phyloP scores from a whole-genome alignment of 176 grass and related monocot genomes.

The Miscanthus lutarioriparius region DNA sequence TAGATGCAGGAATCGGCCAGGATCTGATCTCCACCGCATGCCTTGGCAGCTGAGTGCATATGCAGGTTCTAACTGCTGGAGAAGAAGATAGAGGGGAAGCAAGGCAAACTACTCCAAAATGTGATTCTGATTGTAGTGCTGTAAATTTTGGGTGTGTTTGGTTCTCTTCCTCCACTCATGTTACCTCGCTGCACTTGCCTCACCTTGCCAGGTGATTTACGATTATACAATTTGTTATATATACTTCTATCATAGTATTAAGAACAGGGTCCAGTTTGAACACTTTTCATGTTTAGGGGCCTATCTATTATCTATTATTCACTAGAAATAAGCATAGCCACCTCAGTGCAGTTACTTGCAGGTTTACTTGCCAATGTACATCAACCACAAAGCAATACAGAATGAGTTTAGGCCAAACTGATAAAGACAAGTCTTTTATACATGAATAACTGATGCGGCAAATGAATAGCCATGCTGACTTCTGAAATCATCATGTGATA shows the following conservation, averaged over 20 bases:
- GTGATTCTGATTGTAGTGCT: neutral
- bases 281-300: neutral
- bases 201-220: neutral
- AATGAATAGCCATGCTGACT: neutral
- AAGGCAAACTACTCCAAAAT: neutral
- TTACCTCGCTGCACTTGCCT: neutral
- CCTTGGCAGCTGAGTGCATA: neutral
- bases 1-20: neutral
- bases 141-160: neutral
- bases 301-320: neutral
- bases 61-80: neutral
- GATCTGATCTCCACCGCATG: neutral
- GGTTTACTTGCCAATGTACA: constrained; percentile 7
- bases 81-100: neutral
- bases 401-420: neutral
- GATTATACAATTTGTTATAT: neutral
- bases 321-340: constrained; percentile 5
- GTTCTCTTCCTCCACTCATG: neutral
- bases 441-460: constrained; percentile 17
- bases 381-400: constrained; percentile 14
- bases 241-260: neutral
- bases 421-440: neutral
- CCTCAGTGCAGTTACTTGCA: constrained; percentile 6
- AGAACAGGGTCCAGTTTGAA: neutral
- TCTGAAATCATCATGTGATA: neutral